Base-by-base conservation (phyloP, 129 eudicot genomes). In the Silybum marianum region DNA sequence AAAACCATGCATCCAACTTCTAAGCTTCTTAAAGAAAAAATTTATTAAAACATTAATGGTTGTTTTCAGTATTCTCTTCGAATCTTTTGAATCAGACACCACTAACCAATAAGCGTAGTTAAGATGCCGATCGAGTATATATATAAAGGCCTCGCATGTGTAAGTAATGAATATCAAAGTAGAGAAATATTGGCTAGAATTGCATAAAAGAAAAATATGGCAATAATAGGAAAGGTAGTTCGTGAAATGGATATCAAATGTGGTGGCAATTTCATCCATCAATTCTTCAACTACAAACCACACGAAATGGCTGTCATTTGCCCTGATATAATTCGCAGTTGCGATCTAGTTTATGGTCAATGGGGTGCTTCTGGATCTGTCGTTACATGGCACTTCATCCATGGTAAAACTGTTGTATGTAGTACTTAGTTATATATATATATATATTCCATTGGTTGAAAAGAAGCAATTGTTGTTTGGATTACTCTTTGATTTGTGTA, bases 331-430 rank as follows among this genome's bases (percentile, higher is more conserved):
- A 30, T 83, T 5, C 46, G 60, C 51, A 7, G 78, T 22, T 76
- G 82, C 38, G 67, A 80, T 71, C 18, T 87, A 48, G 83, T 42
- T 76, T 42, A 79, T 3, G 90, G 90, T 51, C 81, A 84, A 14
- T 87, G 80, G 82, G 90, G 90, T 44, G 51, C 65, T 0, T 65
- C 36, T 58, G 87, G 87, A 36, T 80, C 81, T 16, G 58, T 87
- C 68, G 76, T 80, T 66, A n/a, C 54, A 14, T 80, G 85, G 87
- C 18, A 65, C 69, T 87, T 40, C 75, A 46, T 51, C 23, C 82
- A 76, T 18, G 86, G 86, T 81, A 44, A 77, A 24, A 14, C 18
- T 44, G 3, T 11, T 44, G 12, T 44, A 4, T 10, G 51, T 44
- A 38, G 42, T 38, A 38, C 42, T 38, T 38, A 44, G 11, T 44